These are phyloP conservation scores for Pilaira anomala DNA, from an alignment of 192 early-diverging fungal genomes.

Conservation along the genomic window DNA sequence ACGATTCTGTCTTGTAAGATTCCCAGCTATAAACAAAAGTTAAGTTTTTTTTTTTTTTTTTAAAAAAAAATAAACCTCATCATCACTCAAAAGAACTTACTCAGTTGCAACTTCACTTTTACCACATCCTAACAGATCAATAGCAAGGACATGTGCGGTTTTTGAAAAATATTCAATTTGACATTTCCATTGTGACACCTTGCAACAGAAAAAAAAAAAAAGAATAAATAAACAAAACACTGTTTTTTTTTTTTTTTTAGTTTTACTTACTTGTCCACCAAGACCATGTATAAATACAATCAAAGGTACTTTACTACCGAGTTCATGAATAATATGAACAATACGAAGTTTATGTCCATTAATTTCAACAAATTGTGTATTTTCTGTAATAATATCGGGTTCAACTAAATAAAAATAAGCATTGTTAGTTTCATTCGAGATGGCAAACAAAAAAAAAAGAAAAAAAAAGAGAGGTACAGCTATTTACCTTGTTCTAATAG, in stretches of 20 bases:
- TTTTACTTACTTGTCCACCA: slow-evolving; percentile 51
- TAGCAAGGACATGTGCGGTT: slow-evolving; percentile 49
- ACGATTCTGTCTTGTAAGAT: slow-evolving; percentile 45
- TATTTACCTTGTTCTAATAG: slow-evolving; percentile 16
- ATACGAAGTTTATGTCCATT: slow-evolving; percentile 47
- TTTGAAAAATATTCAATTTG: slow-evolving; percentile 55
- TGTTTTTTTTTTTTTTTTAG: not conserved
- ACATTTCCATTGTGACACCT: slow-evolving; percentile 54
- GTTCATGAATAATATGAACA: slow-evolving; percentile 51
- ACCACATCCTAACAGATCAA: slow-evolving; percentile 56
- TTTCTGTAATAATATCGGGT: slow-evolving; percentile 30
- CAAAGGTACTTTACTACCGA: slow-evolving; percentile 51
- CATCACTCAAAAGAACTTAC: slow-evolving; percentile 40
- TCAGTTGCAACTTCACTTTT: slow-evolving; percentile 47
- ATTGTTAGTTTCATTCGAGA: too few species aligned
- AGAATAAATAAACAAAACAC: not conserved
- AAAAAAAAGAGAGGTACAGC: not conserved
- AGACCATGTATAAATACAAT: slow-evolving; percentile 58
- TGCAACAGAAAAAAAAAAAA: slow-evolving; percentile 8
- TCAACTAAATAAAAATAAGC: slow-evolving; percentile 26
- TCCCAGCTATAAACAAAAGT: slow-evolving; percentile 32
- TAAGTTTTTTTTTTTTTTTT: not conserved
- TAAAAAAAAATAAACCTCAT: not conserved
- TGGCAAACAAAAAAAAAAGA: not conserved
- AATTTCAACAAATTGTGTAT: slow-evolving; percentile 47